A percentile compares a stretch with the other conserved stretches of the same genome.
Evolutionary conservation across 2,329 filamentous ascomycete genomes (phyloP).

Genomic region (Neocatenulostroma microsporum): DNA sequence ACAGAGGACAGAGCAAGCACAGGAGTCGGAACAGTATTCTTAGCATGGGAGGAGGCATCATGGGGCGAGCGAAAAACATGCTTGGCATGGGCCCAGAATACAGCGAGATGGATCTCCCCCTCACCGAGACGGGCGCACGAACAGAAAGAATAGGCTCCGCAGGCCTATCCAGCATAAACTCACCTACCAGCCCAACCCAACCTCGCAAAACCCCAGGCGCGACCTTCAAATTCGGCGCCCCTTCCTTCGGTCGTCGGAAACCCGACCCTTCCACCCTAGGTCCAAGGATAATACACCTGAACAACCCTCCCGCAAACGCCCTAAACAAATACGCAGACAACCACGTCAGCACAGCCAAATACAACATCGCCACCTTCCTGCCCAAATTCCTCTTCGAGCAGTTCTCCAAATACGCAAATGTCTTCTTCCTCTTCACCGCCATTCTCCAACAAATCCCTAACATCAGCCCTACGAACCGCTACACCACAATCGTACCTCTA

Average conservation of each 20-base stretch:
- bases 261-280: conserved; percentile 85
- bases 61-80: conserved; percentile 83
- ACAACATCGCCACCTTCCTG: conserved; percentile 85
- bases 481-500: conserved; percentile 93
- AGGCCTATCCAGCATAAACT: conserved; percentile 10
- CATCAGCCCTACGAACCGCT: conserved; percentile 89
- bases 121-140: conserved; percentile 65
- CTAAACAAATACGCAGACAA: conserved; percentile 90
- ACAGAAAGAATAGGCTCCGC: conserved; percentile 9
- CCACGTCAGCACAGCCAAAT: conserved; percentile 95
- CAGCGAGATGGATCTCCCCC: conserved; percentile 94
- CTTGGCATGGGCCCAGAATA: conserved; percentile 80
- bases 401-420: conserved; percentile 97
- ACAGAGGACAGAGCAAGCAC: conserved; percentile 39
- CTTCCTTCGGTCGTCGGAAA: conserved; percentile 56
- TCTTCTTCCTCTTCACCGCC: conserved; percentile 98
- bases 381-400: conserved; percentile 98
- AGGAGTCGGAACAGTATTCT: conserved; percentile 79
- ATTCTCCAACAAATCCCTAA: conserved; percentile 89
- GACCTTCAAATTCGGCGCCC: conserved; percentile 86
- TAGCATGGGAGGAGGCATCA: conserved; percentile 73
- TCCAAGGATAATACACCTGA: conserved; percentile 86
- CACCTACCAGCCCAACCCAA: conserved; percentile 1
- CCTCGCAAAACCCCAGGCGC: conserved; percentile 52
- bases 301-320: conserved; percentile 89